Conservation (phyloP, 441 rosid species). For the Adansonia grandidieri region DNA sequence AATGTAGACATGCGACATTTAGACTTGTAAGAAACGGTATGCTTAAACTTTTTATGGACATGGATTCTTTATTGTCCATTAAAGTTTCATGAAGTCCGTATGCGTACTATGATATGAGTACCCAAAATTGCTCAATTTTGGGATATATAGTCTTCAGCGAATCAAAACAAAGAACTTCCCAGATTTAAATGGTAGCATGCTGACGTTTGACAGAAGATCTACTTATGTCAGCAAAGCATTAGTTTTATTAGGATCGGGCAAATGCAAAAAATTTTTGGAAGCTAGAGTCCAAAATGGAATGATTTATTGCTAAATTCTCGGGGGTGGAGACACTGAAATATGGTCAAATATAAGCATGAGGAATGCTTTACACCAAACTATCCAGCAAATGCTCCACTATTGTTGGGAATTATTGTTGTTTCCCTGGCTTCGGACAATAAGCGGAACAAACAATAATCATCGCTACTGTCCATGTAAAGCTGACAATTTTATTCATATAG, state of each 20-base stretch:
- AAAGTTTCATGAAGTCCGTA: not conserved
- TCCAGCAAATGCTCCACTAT: constrained; percentile 3
- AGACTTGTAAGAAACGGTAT: too few species aligned
- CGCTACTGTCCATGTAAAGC: not conserved
- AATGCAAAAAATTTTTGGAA: not conserved
- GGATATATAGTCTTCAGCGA: not conserved
- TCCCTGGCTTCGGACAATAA: not conserved
- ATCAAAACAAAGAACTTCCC: not conserved
- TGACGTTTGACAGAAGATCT: not conserved
- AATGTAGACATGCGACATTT: too few species aligned
- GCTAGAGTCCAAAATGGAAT: not conserved
- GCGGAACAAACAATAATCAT: not conserved
- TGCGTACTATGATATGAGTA: not conserved
- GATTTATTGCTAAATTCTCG: not conserved
- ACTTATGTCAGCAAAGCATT: not conserved
- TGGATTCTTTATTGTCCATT: not conserved
- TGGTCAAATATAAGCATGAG: not conserved
- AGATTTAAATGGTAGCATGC: not conserved
- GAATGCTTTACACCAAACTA: not conserved
- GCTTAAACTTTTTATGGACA: not conserved
- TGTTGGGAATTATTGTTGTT: not conserved
- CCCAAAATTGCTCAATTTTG: not conserved
- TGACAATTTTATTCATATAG: not conserved
- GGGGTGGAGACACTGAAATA: not conserved
- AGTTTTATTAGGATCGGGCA: not conserved